Evolutionary conservation across 2,329 filamentous ascomycete genomes (phyloP).

Genomic region (Aspergillus pseudoterreus): DNA sequence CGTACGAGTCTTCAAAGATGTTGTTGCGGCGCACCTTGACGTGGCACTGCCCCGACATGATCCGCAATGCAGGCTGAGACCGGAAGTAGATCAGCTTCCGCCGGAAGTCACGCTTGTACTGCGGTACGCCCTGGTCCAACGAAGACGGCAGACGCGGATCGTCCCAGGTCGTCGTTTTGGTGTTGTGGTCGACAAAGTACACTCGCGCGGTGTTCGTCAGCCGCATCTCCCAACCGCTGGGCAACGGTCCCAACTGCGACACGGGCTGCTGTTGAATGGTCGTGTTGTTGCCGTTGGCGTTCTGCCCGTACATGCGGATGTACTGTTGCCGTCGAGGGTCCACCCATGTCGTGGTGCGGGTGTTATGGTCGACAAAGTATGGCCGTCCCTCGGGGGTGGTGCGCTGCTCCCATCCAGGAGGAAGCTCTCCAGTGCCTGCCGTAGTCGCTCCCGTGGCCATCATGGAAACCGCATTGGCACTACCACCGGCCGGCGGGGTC

Average conservation of each 20-base stretch:
- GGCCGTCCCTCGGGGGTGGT: constrained; percentile 91
- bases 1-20: constrained; percentile 98
- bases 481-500: constrained; percentile 44
- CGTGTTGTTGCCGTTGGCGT: constrained; percentile 67
- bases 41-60: constrained; percentile 93
- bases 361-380: constrained; percentile 99
- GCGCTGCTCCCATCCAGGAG: constrained; percentile 92
- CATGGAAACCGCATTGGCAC: constrained; percentile 67
- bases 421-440: constrained; percentile 89
- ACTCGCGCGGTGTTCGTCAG: constrained; percentile 96
- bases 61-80: constrained; percentile 92
- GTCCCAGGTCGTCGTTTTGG: constrained; percentile 99
- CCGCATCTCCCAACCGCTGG: constrained; percentile 99
- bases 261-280: constrained; percentile 96
- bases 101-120: constrained; percentile 98
- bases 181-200: constrained; percentile 99
- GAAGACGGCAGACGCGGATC: constrained; percentile 93
- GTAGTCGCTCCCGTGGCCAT: constrained; percentile 94
- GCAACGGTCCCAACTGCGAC: constrained; percentile 88
- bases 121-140: constrained; percentile 94
- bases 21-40: constrained; percentile 95
- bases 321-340: constrained; percentile 96
- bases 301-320: constrained; percentile 96
- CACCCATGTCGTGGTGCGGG: constrained; percentile 96
- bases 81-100: constrained; percentile 99